phyloP scores from a whole-genome alignment of 2,329 filamentous ascomycete species.

The Colletotrichum trifolii region DNA sequence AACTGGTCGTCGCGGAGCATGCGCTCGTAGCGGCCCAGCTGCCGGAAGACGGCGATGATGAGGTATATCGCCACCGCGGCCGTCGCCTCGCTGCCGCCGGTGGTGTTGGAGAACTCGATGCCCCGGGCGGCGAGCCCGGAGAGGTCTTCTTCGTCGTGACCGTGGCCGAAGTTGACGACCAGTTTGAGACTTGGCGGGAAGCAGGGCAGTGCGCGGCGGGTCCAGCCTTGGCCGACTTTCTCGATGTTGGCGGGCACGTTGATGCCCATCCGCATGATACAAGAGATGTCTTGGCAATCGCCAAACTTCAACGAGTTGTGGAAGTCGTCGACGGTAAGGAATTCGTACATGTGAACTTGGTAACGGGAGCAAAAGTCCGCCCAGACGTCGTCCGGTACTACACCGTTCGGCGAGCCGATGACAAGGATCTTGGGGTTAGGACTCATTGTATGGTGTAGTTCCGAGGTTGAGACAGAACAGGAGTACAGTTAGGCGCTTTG shows the following conservation, averaged over 20 bases:
- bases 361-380: slow-evolving; percentile 1
- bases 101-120: slow-evolving; percentile 5
- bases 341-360: not conserved
- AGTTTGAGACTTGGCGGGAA: not conserved
- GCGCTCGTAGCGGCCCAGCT: slow-evolving; percentile 7
- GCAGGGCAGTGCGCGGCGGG: not conserved
- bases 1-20: slow-evolving; percentile 13
- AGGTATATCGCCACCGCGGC: slow-evolving; percentile 14
- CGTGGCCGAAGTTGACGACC: slow-evolving; percentile 19
- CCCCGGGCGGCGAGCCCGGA: slow-evolving; percentile 1
- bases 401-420: slow-evolving; percentile 6
- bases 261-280: slow-evolving; percentile 12
- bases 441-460: not conserved
- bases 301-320: slow-evolving; percentile 11
- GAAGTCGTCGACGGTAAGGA: not conserved
- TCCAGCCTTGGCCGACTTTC: slow-evolving; percentile 20
- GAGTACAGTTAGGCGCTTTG: too few species aligned
- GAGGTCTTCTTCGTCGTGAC: slow-evolving; percentile 16
- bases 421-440: slow-evolving; percentile 7
- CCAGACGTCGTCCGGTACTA: slow-evolving; percentile 1
- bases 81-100: slow-evolving; percentile 21
- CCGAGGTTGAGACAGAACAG: not conserved
- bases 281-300: not conserved
- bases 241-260: not conserved
- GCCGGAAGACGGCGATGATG: slow-evolving; percentile 17